Percentiles rank a stretch among this genome's conserved stretches.
Conservation (phyloP, 1,139 yeast genomes). For the Blastobotrys buckinghamii region DNA sequence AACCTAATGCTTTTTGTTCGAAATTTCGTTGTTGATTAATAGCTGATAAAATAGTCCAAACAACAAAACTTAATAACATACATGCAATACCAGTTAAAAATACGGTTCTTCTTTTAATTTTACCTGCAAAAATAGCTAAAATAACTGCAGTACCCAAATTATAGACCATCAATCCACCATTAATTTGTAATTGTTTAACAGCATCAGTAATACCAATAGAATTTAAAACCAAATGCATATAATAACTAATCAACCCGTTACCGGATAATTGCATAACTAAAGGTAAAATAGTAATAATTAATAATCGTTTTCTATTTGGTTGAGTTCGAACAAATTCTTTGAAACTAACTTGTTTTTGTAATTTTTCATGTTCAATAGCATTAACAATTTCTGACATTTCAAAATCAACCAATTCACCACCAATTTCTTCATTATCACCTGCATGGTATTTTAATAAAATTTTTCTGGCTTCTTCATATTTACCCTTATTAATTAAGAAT, state of each 20-base stretch:
- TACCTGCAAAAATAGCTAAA: constrained; percentile 13
- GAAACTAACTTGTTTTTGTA: constrained; percentile 15
- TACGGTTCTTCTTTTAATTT: constrained; percentile 30
- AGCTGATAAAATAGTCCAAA: constrained; percentile 27
- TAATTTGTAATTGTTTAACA: constrained; percentile 18
- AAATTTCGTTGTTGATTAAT: constrained; percentile 20
- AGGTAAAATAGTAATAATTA: constrained; percentile 31
- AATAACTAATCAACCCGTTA: constrained; percentile 22
- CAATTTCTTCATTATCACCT: constrained; percentile 9
- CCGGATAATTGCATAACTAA: constrained; percentile 20
- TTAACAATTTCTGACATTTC: constrained; percentile 22
- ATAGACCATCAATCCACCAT: constrained; percentile 19
- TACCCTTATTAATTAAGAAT: constrained; percentile 66
- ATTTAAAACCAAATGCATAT: constrained; percentile 17
- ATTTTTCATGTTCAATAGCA: constrained; percentile 19
- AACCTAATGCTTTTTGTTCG: constrained; percentile 18
- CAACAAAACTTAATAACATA: constrained; percentile 18
- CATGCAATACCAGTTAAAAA: constrained; percentile 27
- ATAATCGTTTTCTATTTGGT: constrained; percentile 37
- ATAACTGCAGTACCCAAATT: constrained; percentile 14
- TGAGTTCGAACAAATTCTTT: constrained; percentile 35
- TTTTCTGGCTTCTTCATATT: constrained; percentile 49
- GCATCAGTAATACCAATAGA: constrained; percentile 20
- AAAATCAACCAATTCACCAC: constrained; percentile 20
- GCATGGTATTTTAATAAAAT: constrained; percentile 10